Base-by-base conservation (phyloP, 805 yeast species). In the Ogataea chonburiensis region DNA sequence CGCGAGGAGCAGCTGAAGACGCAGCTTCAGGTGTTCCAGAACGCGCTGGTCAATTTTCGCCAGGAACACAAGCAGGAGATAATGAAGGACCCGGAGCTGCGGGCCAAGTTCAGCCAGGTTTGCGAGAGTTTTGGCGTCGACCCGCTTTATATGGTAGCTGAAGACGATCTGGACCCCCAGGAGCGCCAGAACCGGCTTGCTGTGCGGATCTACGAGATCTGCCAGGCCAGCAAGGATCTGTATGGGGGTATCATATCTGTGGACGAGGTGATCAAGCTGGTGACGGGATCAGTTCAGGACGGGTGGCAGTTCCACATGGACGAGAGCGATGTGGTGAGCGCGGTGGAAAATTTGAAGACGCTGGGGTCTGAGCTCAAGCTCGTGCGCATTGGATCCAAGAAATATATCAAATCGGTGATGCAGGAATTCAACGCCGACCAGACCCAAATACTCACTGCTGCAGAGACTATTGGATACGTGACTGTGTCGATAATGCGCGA, bases 41-140 rank as follows among this genome's bases (percentile, higher is more conserved):
- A 79, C 23, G 86, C 88, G 1, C 64, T 91, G 23, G 61, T 81
- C n/a, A 76, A 76, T 46, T 86, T 86, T 60, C 87, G 93, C 10
- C 67, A 66, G 25, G 81, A 79, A 15, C 87, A 88, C 55, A 78
- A 80, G 8, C 68, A 69, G 6, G 87, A 83, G 46, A 79, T 89
- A 28, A 63, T 73, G 34, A 68, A 67, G 30, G 81, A 85, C 54
- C 70, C 80, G 0, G 76, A 76, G 38, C 74, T 87, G 50, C 66
- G 94, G 19, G 64, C 71, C 18, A 81, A 85, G 53, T 86, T 88
- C 57, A 77, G 86, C 23, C 72, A 74, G 40, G 79, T 89, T 65
- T 87, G 96, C 52, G 66, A 73, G 4, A 75, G 80, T 47, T 79
- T 88, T 18, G 96, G 96, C 1, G 80, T 88, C 13, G 96, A 89